phyloP scores from a whole-genome alignment of 225 moss, liverwort and hornwort species.

The Polytrichum formosum region DNA sequence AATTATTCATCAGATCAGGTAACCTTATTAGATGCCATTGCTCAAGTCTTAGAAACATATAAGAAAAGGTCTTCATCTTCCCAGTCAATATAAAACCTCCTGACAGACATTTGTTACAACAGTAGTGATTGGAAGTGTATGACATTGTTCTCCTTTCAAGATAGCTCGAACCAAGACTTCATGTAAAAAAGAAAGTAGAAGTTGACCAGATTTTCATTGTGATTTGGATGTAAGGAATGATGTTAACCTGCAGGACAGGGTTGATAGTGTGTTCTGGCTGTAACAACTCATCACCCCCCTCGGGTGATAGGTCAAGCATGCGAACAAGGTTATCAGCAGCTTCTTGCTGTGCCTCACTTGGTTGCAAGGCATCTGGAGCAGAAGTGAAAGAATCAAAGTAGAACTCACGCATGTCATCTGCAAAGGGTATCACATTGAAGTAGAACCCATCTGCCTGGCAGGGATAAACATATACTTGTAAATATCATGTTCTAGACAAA shows the following conservation, averaged over 20 bases:
- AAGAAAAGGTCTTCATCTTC: no score
- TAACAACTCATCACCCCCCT: constrained; percentile 57
- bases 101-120: no score
- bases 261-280: constrained; percentile 83
- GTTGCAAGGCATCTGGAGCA: constrained; percentile 62
- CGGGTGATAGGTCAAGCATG: constrained; percentile 75
- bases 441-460: constrained; percentile 89
- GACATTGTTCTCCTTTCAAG: no score
- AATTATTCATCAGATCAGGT: no score
- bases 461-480: neutral
- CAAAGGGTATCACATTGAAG: constrained; percentile 89
- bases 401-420: constrained; percentile 84
- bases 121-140: no score
- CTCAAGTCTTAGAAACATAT: no score
- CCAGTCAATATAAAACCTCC: no score
- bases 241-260: constrained; percentile 75
- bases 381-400: constrained; percentile 66
- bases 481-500: no score
- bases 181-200: neutral
- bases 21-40: no score
- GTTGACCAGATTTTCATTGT: no score
- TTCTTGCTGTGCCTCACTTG: constrained; percentile 68
- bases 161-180: neutral
- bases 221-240: no score
- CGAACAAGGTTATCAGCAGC: constrained; percentile 83